A percentile compares a stretch with the other conserved stretches of the same genome.
phyloP scores from a whole-genome alignment of 2,329 filamentous ascomycete species.

The Aspergillus caelatus region DNA sequence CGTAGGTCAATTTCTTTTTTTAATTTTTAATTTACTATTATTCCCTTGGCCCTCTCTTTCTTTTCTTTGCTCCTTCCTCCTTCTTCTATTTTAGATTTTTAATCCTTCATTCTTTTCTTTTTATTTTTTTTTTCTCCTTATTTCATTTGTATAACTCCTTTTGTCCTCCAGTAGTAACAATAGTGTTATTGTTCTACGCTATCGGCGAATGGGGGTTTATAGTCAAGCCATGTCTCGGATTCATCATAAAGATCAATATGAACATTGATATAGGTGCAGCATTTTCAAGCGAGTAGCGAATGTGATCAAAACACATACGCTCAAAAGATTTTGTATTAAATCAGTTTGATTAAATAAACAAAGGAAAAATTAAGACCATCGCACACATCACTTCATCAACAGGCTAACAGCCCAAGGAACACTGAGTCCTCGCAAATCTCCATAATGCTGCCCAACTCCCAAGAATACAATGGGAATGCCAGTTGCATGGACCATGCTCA shows the following conservation, averaged over 20 bases:
- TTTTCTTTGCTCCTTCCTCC: neutral
- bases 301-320: neutral
- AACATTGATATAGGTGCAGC: neutral
- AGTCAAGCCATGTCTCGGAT: neutral
- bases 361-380: neutral
- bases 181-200: too few species aligned
- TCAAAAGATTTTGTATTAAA: neutral
- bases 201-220: too few species aligned
- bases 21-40: neutral
- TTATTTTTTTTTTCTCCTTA: neutral
- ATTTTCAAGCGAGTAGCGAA: neutral
- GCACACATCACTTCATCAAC: constrained; percentile 55
- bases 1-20: constrained; percentile 33
- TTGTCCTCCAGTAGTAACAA: neutral
- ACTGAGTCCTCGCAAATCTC: constrained; percentile 65
- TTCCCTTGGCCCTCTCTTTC: neutral
- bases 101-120: neutral
- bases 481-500: constrained; percentile 96
- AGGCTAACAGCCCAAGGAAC: constrained; percentile 65
- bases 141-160: neutral
- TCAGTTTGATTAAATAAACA: neutral
- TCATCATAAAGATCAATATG: neutral
- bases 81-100: neutral
- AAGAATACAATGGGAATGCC: constrained; percentile 95
- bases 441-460: constrained; percentile 71